phyloP scores from a whole-genome alignment of 257 asterid species.

The Lycium ferocissimum region DNA sequence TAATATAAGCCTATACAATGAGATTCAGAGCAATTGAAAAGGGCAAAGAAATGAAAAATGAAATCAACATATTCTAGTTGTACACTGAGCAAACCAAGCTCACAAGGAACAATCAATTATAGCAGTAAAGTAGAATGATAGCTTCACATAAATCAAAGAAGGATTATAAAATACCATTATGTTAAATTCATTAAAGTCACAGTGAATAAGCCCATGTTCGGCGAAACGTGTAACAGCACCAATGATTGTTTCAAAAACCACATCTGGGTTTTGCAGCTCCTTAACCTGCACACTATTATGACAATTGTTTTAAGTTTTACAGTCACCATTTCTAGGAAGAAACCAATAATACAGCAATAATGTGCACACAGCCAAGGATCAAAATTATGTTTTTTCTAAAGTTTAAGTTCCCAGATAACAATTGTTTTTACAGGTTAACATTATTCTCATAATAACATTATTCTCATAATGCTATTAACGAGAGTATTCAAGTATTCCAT shows the following conservation, averaged over 20 bases:
- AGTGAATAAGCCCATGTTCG: constrained; percentile 96
- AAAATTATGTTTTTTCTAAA: neutral
- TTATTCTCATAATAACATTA: neutral
- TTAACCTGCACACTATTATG: constrained; percentile 83
- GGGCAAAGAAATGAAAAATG: constrained; percentile 23
- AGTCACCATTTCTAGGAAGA: neutral
- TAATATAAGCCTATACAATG: neutral
- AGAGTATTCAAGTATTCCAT: neutral
- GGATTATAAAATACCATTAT: constrained; percentile 48
- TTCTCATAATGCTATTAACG: neutral
- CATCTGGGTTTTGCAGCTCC: constrained; percentile 80
- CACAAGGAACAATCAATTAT: neutral
- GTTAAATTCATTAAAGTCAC: constrained; percentile 95
- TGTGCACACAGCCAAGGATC: neutral
- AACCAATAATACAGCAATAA: constrained; percentile 3
- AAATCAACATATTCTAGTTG: neutral
- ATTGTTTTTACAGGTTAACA: constrained; percentile 30
- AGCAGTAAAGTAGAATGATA: constrained; percentile 10
- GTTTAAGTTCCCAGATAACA: neutral
- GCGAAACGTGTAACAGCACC: constrained; percentile 88
- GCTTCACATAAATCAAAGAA: neutral
- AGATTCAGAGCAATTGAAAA: neutral
- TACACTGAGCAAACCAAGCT: neutral
- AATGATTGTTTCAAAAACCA: constrained; percentile 74
- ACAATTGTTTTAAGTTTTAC: constrained; percentile 29